Evolutionary conservation across 441 rosid species (phyloP), one percentile per base, ranked within the genome.

Genomic region (Croton laevigatus): DNA sequence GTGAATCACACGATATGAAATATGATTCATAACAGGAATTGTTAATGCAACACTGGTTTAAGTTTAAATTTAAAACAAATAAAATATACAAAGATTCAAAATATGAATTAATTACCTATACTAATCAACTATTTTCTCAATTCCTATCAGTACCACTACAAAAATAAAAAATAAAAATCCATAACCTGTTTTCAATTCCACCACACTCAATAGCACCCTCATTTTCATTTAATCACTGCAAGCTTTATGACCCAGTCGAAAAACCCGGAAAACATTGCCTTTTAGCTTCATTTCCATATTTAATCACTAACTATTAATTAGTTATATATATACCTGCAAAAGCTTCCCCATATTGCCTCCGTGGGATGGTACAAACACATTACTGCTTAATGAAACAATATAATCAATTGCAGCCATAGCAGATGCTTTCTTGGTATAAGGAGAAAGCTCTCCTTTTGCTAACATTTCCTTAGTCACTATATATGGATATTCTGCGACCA

Each of bases 261-360:
- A 20, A 27, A 49, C 17, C 6, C n/a, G 17, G 54, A 51, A 51
- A 17, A 51, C 22, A 9, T 11, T 51, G 0, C 5, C 20, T n/a
- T 8, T 8, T n/a, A 52, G 11, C 57, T 52, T 20, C 8, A 52
- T n/a, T 52, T 13, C 19, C 3, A 2, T 22, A 12, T 57, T 57
- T 23, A 22, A 55, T 13, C 36, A 27, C 5, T 34, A n/a, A 45
- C 13, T 22, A 34, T 45, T 73, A 40, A 8, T 40, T 40, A 40
- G 10, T 40, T 40, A 40, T 27, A 27, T 27, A 27, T 27, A 27
- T 67, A 85, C 93, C 90, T 82, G 89, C 88, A 91, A 81, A 46
- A 89, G 76, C 68, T 88, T 76, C 9, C 79, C 97, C 91, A 93
- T 89, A 83, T 93, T 93, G 75, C 98, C 97, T 0, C 97, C 97